Base-by-base conservation (phyloP, 2,329 filamentous ascomycete species). In the Trichoderma sp. region DNA sequence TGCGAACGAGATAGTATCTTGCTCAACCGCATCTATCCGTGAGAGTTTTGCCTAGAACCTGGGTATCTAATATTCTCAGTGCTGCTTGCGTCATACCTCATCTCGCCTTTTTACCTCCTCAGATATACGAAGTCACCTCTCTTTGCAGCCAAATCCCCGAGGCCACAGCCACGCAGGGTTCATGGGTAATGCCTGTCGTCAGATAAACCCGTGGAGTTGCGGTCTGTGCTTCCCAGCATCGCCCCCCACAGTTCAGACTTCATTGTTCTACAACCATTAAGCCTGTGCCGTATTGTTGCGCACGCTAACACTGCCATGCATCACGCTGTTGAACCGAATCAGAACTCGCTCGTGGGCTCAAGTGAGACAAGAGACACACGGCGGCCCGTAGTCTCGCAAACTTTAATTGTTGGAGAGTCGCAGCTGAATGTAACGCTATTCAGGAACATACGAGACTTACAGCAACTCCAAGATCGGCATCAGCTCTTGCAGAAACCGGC, bases 311-410 rank as follows among this genome's bases (percentile, higher is more conserved):
- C 59, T 4, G 59, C 27, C 68, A 31, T 35, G 27, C 69, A 45
- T 45, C 68, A 50, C 16, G 21, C 12, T 2, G 24, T 33, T 24
- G 68, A 71, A 45, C 8, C 33, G 6, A 45, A 71, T 29, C 35
- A 41, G 24, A 41, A 21, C 4, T n/a, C 68, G n/a, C n/a, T 31
- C 59, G 38, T n/a, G n/a, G 35, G 16, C 45, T 24, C 6, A 2
- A 21, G 21, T 73, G 41, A 73, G 60, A 50, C 41, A 50, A 41
- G 8, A 50, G 41, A 73, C 31, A 64, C 29, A 29, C 9, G 18
- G 41, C 60, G 60, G 69, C 41, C 38, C 69, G 60, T 29, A 31
- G 59, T 73, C 21, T 73, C 41, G 41, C 60, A 73, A 73, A 38
- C 41, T 33, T 33, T 65, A 33, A 56, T 56, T 64, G 59, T 9